Percentiles rank a stretch among this genome's conserved stretches.
Conservation (phyloP, 305 asterid genomes). For the Ilex paraguariensis region DNA sequence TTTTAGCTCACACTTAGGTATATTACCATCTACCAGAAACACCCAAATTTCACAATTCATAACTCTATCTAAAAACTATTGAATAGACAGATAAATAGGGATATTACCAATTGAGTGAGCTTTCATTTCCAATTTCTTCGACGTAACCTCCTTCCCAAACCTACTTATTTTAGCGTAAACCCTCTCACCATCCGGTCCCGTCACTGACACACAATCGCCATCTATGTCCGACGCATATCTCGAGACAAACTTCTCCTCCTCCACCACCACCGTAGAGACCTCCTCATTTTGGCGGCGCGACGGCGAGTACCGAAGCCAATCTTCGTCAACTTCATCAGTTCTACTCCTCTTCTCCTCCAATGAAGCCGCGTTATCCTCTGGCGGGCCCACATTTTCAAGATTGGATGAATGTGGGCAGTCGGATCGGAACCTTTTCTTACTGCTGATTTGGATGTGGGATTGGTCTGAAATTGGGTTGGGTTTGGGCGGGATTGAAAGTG, state of each 20-base stretch:
- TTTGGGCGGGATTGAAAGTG: slow-evolving; percentile 40
- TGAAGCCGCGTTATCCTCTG: slow-evolving; percentile 41
- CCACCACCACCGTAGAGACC: slow-evolving; percentile 40
- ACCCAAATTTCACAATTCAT: no score
- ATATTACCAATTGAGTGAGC: slow-evolving; percentile 45
- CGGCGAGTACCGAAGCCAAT: slow-evolving; percentile 60
- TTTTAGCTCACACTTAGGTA: no score
- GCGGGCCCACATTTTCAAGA: slow-evolving; percentile 7
- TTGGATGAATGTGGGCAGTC: slow-evolving; percentile 19
- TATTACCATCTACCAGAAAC: no score
- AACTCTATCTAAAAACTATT: no score
- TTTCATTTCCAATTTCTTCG: slow-evolving; percentile 38
- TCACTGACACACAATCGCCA: slow-evolving; percentile 82
- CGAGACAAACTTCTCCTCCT: slow-evolving; percentile 58
- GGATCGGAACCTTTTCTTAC: slow-evolving; percentile 51
- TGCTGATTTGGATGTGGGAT: slow-evolving; percentile 17
- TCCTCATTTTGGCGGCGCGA: slow-evolving; percentile 18
- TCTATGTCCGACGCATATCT: slow-evolving; percentile 71
- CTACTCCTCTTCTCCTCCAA: slow-evolving; percentile 15
- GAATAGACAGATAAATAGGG: neutral
- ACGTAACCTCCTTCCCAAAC: slow-evolving; percentile 35
- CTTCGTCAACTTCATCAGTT: slow-evolving; percentile 37
- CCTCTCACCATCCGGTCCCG: slow-evolving; percentile 94
- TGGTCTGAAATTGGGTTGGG: slow-evolving; percentile 29
- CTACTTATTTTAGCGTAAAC: slow-evolving; percentile 77